Evolutionary conservation across 257 asterid genomes (phyloP).

Genomic region (Leptodermis oblonga): DNA sequence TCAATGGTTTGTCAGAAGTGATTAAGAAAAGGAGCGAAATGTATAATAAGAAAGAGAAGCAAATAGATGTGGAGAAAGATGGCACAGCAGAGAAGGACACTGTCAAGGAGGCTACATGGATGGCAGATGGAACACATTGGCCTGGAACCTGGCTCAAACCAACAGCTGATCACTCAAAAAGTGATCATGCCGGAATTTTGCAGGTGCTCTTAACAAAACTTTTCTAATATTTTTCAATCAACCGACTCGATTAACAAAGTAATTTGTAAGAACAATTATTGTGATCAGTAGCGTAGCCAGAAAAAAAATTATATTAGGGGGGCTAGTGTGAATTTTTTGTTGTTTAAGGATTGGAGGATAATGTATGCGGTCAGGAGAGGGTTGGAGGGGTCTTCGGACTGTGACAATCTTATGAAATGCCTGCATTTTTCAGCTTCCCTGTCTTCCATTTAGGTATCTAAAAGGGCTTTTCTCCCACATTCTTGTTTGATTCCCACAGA

Average conservation of each 20-base stretch:
- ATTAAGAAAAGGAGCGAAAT: constrained; percentile 63
- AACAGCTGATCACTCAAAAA: constrained; percentile 62
- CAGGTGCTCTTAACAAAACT: constrained; percentile 40
- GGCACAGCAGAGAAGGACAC: constrained; percentile 41
- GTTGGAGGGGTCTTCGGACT: too few relatives aligned
- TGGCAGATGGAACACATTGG: constrained; percentile 99
- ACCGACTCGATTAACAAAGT: not conserved
- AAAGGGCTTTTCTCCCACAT: too few relatives aligned
- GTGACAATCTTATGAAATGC: not conserved
- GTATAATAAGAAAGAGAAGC: constrained; percentile 61
- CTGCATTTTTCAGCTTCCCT: not conserved
- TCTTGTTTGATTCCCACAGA: constrained; percentile 28
- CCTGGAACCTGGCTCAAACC: constrained; percentile 88
- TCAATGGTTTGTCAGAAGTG: constrained; percentile 77
- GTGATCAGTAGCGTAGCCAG: too few relatives aligned
- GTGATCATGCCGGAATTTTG: constrained; percentile 91
- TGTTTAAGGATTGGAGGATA: too few relatives aligned
- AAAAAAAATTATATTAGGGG: too few relatives aligned
- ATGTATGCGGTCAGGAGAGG: too few relatives aligned
- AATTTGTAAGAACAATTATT: not conserved
- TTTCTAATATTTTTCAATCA: not conserved
- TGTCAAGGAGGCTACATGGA: constrained; percentile 70
- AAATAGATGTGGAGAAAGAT: constrained; percentile 41
- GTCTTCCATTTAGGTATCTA: not conserved
- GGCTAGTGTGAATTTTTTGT: too few relatives aligned